phyloP scores from a whole-genome alignment of 2,329 filamentous ascomycete species.

The Clarireedia paspali region DNA sequence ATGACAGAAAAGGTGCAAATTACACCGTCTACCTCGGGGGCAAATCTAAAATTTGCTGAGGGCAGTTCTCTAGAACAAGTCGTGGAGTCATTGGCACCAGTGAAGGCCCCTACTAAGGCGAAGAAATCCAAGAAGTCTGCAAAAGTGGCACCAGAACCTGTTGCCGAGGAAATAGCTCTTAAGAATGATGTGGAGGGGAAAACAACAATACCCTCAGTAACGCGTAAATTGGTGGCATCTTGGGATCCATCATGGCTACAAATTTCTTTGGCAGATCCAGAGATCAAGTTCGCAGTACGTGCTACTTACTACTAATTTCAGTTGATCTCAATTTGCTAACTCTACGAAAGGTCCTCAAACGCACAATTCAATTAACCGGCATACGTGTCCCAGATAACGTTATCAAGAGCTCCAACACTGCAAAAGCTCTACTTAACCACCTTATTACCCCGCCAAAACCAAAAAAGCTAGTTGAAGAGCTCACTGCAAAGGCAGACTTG shows the following conservation, averaged over 20 bases:
- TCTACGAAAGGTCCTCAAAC: conserved; percentile 62
- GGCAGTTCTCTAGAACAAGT: conserved; percentile 13
- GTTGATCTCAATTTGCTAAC: conserved; percentile 7
- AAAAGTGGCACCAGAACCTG: conserved; percentile 21
- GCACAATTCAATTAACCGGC: conserved; percentile 74
- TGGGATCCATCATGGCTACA: conserved; percentile 52
- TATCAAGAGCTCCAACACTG: conserved; percentile 48
- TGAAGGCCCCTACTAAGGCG: neutral
- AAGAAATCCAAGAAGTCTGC: conserved; percentile 12
- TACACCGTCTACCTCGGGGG: conserved; percentile 15
- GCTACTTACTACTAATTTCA: neutral
- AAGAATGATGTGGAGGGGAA: too few species aligned
- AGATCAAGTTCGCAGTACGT: conserved; percentile 68
- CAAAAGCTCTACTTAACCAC: conserved; percentile 46
- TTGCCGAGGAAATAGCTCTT: conserved; percentile 22
- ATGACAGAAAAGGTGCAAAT: conserved; percentile 24
- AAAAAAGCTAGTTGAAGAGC: conserved; percentile 54
- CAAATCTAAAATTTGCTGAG: conserved; percentile 19
- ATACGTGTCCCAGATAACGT: conserved; percentile 64
- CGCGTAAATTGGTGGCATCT: conserved; percentile 27
- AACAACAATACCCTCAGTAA: conserved; percentile 1
- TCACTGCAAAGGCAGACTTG: conserved; percentile 41
- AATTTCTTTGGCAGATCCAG: conserved; percentile 47
- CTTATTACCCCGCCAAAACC: conserved; percentile 48
- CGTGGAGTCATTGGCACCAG: conserved; percentile 11